Percentiles rank a stretch among this genome's conserved stretches.
These are phyloP conservation scores for Rhizopogon vinicolor DNA, from an alignment of 768 basidiomycete species.

Conservation along the genomic window DNA sequence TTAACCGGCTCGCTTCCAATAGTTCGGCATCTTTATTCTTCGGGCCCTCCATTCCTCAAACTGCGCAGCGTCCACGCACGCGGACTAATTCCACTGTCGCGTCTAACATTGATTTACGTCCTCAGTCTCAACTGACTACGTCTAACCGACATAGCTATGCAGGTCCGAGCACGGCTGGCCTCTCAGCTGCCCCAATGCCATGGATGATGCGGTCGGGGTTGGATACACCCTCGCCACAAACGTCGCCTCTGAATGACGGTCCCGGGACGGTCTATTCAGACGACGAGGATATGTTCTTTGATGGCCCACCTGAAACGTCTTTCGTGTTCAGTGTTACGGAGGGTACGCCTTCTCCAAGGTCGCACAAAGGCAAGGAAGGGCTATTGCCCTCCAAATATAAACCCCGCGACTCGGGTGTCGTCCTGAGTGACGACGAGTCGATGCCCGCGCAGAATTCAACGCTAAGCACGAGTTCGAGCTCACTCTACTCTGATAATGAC, in stretches of 20 bases:
- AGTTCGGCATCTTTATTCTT: constrained; percentile 66
- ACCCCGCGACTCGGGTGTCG: constrained; percentile 64
- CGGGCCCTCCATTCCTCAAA: constrained; percentile 38
- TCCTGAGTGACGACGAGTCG: constrained; percentile 57
- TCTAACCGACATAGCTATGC: constrained; percentile 64
- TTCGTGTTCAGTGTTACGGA: constrained; percentile 54
- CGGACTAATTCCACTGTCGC: constrained; percentile 15
- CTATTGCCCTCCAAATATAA: constrained; percentile 64
- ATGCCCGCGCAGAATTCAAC: constrained; percentile 50
- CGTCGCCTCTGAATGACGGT: constrained; percentile 37
- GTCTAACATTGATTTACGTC: constrained; percentile 2
- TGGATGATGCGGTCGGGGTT: constrained; percentile 35
- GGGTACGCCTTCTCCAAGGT: constrained; percentile 52
- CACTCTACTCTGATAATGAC: constrained; percentile 45
- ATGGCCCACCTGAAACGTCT: constrained; percentile 43
- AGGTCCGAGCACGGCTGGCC: constrained; percentile 37
- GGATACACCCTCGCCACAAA: constrained; percentile 42
- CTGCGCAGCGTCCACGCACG: constrained; percentile 14
- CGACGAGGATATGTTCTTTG: constrained; percentile 57
- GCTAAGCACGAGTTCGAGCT: constrained; percentile 48
- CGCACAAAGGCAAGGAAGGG: constrained; percentile 25
- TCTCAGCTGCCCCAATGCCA: constrained; percentile 15
- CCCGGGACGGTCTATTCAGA: constrained; percentile 29
- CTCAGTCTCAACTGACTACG: constrained; percentile 23
- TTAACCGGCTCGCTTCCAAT: constrained; percentile 47